Percentiles rank a stretch among this genome's conserved stretches.
phyloP scores from a whole-genome alignment of 768 basidiomycete genomes.

The Tulasnella sp. region DNA sequence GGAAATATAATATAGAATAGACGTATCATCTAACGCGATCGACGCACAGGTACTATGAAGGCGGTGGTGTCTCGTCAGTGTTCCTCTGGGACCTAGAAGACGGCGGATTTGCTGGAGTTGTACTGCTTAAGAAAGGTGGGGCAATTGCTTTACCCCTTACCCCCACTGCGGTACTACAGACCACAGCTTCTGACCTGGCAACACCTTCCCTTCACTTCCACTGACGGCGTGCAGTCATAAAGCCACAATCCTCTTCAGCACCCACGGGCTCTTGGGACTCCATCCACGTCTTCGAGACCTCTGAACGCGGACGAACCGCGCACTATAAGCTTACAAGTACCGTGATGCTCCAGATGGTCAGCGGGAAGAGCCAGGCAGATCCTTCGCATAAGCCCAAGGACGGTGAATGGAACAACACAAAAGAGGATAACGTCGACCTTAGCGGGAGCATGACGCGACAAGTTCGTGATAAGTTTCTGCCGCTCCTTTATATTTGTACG shows the following conservation, averaged over 20 bases:
- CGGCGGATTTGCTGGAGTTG: constrained; percentile 92
- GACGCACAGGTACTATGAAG: constrained; percentile 76
- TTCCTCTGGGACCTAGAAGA: constrained; percentile 98
- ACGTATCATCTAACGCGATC: not conserved
- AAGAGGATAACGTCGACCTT: constrained; percentile 63
- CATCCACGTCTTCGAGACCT: constrained; percentile 92
- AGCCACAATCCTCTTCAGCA: constrained; percentile 27
- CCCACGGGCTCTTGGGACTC: constrained; percentile 93
- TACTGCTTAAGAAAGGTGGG: constrained; percentile 87
- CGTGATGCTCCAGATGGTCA: constrained; percentile 81
- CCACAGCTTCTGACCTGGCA: constrained; percentile 30
- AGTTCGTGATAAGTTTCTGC: constrained; percentile 42
- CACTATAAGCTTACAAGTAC: constrained; percentile 97
- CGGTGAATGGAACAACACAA: constrained; percentile 29
- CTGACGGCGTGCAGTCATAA: constrained; percentile 5
- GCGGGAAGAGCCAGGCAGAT: constrained; percentile 22
- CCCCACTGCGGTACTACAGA: constrained; percentile 34
- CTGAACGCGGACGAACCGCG: constrained; percentile 83
- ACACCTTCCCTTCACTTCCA: not conserved
- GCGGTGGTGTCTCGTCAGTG: constrained; percentile 82
- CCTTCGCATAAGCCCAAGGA: not conserved
- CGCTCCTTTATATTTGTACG: no score
- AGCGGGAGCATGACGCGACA: constrained; percentile 98
- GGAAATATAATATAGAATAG: not conserved
- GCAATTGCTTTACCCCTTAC: not conserved